A percentile compares a stretch with the other conserved stretches of the same genome.
Evolutionary conservation across 2,329 filamentous ascomycete species (phyloP).

Genomic region (Pseudogymnoascus sp.): DNA sequence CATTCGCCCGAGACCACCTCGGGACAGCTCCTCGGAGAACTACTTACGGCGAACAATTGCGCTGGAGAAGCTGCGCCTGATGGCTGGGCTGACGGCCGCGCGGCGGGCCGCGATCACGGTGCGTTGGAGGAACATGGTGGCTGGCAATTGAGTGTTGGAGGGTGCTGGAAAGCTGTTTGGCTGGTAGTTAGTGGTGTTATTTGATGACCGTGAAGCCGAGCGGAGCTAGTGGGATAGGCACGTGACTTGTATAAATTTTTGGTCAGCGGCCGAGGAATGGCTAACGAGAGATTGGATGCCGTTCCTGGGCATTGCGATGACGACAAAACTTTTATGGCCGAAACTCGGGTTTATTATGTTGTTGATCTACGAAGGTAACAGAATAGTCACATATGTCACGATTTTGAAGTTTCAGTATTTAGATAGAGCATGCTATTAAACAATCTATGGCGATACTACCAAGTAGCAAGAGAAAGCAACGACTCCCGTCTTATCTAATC

Average conservation of each 20-base stretch:
- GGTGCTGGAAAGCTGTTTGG: constrained; percentile 10
- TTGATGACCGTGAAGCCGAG: constrained; percentile 7
- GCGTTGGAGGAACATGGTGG: constrained; percentile 56
- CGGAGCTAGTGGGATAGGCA: constrained; percentile 6
- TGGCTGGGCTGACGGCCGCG: constrained; percentile 43
- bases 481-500: constrained; percentile 4
- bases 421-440: constrained; percentile 7
- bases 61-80: constrained; percentile 52
- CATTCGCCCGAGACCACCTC: not conserved
- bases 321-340: not conserved
- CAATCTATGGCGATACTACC: constrained; percentile 4
- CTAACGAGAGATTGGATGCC: constrained; percentile 1
- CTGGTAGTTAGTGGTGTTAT: constrained; percentile 7
- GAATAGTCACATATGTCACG: not conserved
- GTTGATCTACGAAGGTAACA: not conserved
- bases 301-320: not conserved
- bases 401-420: not conserved
- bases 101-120: constrained; percentile 54
- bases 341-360: not conserved
- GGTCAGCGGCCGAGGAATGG: not conserved
- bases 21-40: constrained; percentile 1
- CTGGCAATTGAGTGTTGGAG: constrained; percentile 23
- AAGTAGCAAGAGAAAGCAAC: constrained; percentile 3
- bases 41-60: constrained; percentile 53
- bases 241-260: constrained; percentile 2